A percentile compares a stretch with the other conserved stretches of the same genome.
Conservation (phyloP, 2,329 filamentous ascomycete species). For the Alternaria brassicae region DNA sequence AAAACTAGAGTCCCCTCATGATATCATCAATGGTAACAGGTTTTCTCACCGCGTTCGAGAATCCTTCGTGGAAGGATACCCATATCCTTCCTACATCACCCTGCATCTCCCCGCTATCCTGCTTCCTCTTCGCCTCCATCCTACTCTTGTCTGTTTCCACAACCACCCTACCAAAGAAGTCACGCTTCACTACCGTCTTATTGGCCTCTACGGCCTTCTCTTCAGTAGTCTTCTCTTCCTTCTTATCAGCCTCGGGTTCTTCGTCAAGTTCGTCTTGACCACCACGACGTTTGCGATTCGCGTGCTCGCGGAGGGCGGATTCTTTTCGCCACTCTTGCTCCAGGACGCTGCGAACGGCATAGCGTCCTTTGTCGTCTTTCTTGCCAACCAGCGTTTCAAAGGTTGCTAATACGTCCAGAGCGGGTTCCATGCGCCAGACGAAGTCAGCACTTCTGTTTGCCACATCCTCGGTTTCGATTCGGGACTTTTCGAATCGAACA, state of each 20-base stretch:
- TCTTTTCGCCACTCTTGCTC: conserved; percentile 88
- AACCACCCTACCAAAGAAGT: conserved; percentile 85
- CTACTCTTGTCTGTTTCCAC: conserved; percentile 53
- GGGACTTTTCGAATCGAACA: conserved; percentile 79
- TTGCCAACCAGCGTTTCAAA: conserved; percentile 72
- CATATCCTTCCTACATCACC: conserved; percentile 70
- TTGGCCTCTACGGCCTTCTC: conserved; percentile 34
- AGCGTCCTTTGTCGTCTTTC: conserved; percentile 78
- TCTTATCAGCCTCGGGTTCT: conserved; percentile 17
- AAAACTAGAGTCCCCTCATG: conserved; percentile 65
- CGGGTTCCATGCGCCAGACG: conserved; percentile 94
- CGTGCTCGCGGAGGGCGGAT: conserved; percentile 69
- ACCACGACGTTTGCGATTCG: conserved; percentile 65
- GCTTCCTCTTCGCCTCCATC: conserved; percentile 53
- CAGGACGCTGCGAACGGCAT: conserved; percentile 89
- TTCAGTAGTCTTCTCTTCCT: conserved; percentile 26
- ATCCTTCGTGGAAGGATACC: conserved; percentile 89
- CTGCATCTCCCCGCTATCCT: conserved; percentile 42
- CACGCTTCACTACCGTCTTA: conserved; percentile 65
- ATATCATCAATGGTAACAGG: conserved; percentile 83
- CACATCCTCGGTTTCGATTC: conserved; percentile 73
- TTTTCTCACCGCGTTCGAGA: conserved; percentile 91
- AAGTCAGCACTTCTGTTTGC: conserved; percentile 63
- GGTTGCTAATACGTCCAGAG: conserved; percentile 77
- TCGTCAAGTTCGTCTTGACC: conserved; percentile 33